Base-by-base conservation (phyloP, 2,329 filamentous ascomycete genomes). In the Diaporthe sp. region DNA sequence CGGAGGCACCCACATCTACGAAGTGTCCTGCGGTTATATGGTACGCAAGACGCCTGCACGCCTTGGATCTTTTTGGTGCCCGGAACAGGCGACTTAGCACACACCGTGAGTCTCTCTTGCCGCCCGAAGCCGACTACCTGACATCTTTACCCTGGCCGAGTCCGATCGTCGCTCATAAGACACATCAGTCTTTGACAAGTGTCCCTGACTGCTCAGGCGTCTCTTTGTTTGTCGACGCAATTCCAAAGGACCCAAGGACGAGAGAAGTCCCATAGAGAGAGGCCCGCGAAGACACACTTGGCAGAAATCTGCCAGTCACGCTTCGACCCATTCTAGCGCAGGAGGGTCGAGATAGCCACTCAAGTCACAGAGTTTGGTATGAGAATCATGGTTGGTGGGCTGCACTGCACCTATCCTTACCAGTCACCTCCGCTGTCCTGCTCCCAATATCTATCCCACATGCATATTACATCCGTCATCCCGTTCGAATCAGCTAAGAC, bases 331-430 rank as follows among this genome's bases (percentile, higher is more conserved):
- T 78, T 81, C 80, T 83, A 82, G 83, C 81, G 82, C 81, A 81
- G 79, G 77, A 79, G 77, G 79, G 78, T 79, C 72, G 75, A 73
- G 77, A 76, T 79, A 80, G 81, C 85, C 85, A 86, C 82, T 85
- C 81, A 82, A 77, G 81, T 81, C 78, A 77, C 81, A 81, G 81
- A 81, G 80, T 81, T 81, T 79, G 73, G 77, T 79, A 77, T 82
- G 75, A 81, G 79, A 77, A 79, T 80, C 76, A 79, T 86, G 81
- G 86, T 82, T 86, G 85, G 85, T 82, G 81, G 79, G 80, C 79
- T 80, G 79, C 80, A 78, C 81, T 82, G 81, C 82, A 81, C 81
- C 81, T 79, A 82, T 82, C 80, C 81, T 70, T 77, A 74, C 75
- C 75, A 77, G 73, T 77, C 75, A 73, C 75, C 62, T 72, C 61